Evolutionary conservation across 345 rosid species (phyloP), one percentile per base, ranked within the genome.

Genomic region (Lumnitzera racemosa): DNA sequence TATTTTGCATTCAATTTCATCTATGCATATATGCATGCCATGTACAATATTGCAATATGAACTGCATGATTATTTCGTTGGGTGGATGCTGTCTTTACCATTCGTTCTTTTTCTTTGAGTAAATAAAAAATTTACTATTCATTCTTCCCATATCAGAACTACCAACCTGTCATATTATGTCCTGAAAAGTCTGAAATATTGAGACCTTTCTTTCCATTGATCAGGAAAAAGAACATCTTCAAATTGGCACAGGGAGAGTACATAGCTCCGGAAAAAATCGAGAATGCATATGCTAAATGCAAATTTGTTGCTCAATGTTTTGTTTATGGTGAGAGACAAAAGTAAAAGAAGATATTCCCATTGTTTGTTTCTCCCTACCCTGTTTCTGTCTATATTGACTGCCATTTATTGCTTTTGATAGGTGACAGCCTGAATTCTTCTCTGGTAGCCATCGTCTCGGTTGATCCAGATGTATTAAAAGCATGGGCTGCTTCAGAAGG

Each of bases 221-320:
- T 47, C 77, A 95, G 99, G 83, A 95, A 95, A 84, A 95, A 95
- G 82, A 95, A 95, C 77, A 95, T 95, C 67, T 95, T 95, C 75
- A 95, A 94, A 73, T 68, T 94, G 78, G 96, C 99, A 16, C 99
- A 94, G 36, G 99, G 99, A 59, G 99, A 94, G 83, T 94, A 90
- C 73, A 88, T 94, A 69, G 99, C 99, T 64, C 97, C 99, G 0
- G 99, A 94, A 80, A 94, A 94, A 76, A 88, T 94, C 3, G 97
- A 90, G 86, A 94, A 94, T 70, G 91, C 88, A 11, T 88, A 88
- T 67, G 88, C 95, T 12, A 94, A 90, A 63, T 90, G 97, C 95
- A 80, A 75, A 62, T 94, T 84, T 66, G 66, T 86, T 23, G 78
- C 71, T 46, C 97, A 90, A 60, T 86, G 96, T 78, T 94, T 94